These are phyloP conservation scores for Blastobotrys chiropterorum DNA, from an alignment of 805 yeast genomes.

Conservation along the genomic window DNA sequence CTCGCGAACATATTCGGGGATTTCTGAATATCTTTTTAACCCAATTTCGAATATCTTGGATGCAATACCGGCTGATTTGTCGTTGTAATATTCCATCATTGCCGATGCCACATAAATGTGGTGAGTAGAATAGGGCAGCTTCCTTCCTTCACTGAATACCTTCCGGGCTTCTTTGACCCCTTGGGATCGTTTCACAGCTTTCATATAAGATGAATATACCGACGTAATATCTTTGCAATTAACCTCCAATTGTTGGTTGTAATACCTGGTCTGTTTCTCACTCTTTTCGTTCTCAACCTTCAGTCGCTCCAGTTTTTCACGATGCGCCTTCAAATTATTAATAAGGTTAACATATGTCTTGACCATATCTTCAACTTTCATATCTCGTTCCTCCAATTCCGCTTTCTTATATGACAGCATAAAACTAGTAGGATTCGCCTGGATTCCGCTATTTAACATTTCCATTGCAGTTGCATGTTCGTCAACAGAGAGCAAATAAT, in stretches of 20 bases:
- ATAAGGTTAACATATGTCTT: slow-evolving; percentile 47
- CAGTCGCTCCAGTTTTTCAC: slow-evolving; percentile 22
- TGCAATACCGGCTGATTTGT: slow-evolving; percentile 57
- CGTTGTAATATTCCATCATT: slow-evolving; percentile 61
- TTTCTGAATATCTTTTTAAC: slow-evolving; percentile 47
- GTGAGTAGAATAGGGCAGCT: slow-evolving; percentile 55
- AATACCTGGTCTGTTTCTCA: slow-evolving; percentile 1
- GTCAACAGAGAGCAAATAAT: slow-evolving; percentile 33
- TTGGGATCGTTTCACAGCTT: slow-evolving; percentile 55
- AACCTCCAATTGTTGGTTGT: slow-evolving; percentile 20
- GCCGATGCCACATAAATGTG: slow-evolving; percentile 82
- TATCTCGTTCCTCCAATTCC: slow-evolving; percentile 60
- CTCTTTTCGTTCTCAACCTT: slow-evolving; percentile 9
- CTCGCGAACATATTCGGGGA: slow-evolving; percentile 56
- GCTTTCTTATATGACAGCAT: slow-evolving; percentile 61
- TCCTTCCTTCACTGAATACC: slow-evolving; percentile 64
- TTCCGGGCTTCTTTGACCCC: slow-evolving; percentile 70
- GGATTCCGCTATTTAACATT: slow-evolving; percentile 47
- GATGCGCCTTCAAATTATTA: slow-evolving; percentile 36
- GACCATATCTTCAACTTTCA: slow-evolving; percentile 45
- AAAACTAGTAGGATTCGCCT: slow-evolving; percentile 64
- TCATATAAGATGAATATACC: slow-evolving; percentile 65
- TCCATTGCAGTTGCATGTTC: slow-evolving; percentile 37
- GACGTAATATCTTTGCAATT: slow-evolving; percentile 46
- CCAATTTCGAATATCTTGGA: slow-evolving; percentile 75